Evolutionary conservation across 768 basidiomycete genomes (phyloP), one percentile per base, ranked within the genome.

Genomic region (Boletus rufocinnamomeus): DNA sequence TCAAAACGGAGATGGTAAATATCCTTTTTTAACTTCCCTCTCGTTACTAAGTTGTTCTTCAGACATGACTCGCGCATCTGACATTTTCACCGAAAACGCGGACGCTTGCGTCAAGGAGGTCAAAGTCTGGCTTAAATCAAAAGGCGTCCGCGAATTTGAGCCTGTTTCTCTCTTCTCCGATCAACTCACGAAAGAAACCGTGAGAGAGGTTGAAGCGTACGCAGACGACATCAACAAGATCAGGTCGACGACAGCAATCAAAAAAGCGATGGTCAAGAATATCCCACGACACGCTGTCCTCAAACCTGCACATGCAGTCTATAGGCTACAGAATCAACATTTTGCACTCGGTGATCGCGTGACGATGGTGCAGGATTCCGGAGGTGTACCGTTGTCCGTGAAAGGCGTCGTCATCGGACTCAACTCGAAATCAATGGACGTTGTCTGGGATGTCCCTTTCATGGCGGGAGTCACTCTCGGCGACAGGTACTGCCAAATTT

Each of bases 381-480:
- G 95, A 30, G 86, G 89, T 35, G 95, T 98, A 0, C 94, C 95
- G 2, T 78, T 98, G 16, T 86, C 87, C 1, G 88, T 87, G 52
- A 98, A 96, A 74, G 97, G 97, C 23, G 93, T 96, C 17, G 95
- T 98, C 27, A 84, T 98, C 52, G 93, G 95, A 16, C 74, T 99
- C 66, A 92, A 88, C 65, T 75, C 87, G 3, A 91, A 88, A 68
- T 85, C 89, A 4, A 89, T 98, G 83, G 97, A 98, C 71, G 89
- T 98, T 25, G 83, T 96, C 0, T 98, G 97, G 92, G 97, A 99
- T 71, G 87, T 89, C 25, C 82, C 93, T 1, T 98, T 99, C 75
- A 92, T 99, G 85, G 87, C 93, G 23, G 97, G 97, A 8, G 81
- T 83, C 3, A 97, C 91, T 0, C 77, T 98, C 13, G 86, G 87